Conservation (phyloP, 306 rosid genomes). For the Vigna radiata region DNA sequence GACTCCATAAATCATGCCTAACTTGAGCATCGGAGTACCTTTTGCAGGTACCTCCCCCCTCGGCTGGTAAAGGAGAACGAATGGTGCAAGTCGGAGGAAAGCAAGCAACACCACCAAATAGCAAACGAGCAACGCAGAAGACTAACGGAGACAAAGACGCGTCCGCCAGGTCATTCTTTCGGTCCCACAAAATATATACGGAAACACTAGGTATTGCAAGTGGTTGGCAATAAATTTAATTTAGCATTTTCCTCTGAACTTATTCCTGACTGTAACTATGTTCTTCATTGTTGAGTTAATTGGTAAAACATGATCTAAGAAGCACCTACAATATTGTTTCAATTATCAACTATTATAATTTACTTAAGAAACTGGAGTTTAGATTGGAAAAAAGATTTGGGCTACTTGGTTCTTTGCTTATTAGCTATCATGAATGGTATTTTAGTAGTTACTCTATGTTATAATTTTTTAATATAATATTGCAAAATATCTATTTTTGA, state of each 20-base stretch:
- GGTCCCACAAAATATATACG: too few relatives aligned
- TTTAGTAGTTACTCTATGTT: slow-evolving; percentile 12
- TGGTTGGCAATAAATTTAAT: slow-evolving; percentile 30
- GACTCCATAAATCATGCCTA: too few relatives aligned
- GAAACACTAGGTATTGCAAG: slow-evolving; percentile 57
- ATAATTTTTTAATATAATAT: too few relatives aligned
- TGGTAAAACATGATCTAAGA: slow-evolving; percentile 16
- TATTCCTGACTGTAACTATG: slow-evolving; percentile 20
- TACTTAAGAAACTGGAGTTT: slow-evolving; percentile 33
- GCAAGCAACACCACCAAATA: too few relatives aligned
- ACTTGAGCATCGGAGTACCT: too few relatives aligned
- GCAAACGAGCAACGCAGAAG: too few relatives aligned
- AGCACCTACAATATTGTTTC: slow-evolving; percentile 22
- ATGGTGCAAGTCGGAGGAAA: too few relatives aligned
- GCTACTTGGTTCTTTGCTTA: slow-evolving; percentile 1
- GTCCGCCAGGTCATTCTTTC: too few relatives aligned
- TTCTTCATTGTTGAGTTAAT: slow-evolving; percentile 10
- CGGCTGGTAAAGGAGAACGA: too few relatives aligned
- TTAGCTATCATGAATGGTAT: slow-evolving; percentile 13
- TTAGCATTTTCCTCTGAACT: slow-evolving; percentile 7
- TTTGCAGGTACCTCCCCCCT: too few relatives aligned
- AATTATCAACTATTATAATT: neutral
- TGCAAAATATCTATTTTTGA: too few relatives aligned
- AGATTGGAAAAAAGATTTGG: slow-evolving; percentile 9
- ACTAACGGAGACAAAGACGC: too few relatives aligned